Base-by-base conservation (phyloP, 805 yeast genomes). In the Teunomyces cretensis region DNA sequence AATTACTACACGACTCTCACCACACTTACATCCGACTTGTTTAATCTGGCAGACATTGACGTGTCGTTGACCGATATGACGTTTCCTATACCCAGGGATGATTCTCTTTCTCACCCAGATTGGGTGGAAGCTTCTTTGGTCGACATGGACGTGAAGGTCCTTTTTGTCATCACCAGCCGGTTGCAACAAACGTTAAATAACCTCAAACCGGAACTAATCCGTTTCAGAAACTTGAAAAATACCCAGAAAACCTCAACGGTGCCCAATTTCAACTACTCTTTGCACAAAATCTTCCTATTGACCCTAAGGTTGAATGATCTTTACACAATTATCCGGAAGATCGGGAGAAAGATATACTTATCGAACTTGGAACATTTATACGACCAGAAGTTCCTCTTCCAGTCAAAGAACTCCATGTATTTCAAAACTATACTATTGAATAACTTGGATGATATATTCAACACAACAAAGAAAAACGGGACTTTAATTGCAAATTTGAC, bases 281-380 rank as follows among this genome's bases (percentile, higher is more conserved):
- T 78, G 33, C 85, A 81, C 51, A 64, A 76, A 46, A 61, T 78
- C 3, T 69, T 78, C 45, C 67, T 77, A 6, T 49, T 72, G 43
- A 62, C 79, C 4, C 53, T 78, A 30, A 61, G 79, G 39, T 54
- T 76, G 33, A 80, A 81, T 36, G 84, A 79, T 52, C 44, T 79
- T 27, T 79, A 78, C 52, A 65, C 74, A 4, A 60, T 75, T 2
- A 52, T 76, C 16, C 63, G 84, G 41, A 68, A 68, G 46, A 63
- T 73, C 42, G 83, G 83, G 3, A 67, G 79, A 46, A 70, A 74
- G 37, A 54, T 76, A 6, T 77, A 69, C 50, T 58, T 70, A 17
- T 72, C 78, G 33, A 78, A 79, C 57, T 56, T 63, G 42, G 60
- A 62, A 8, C 73, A 67, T 44, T 58, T 76, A n/a, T 60, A 65